A percentile compares a stretch with the other conserved stretches of the same genome.
These are phyloP conservation scores for Sicyos edulis DNA, from an alignment of 306 rosid species.

Conservation along the genomic window DNA sequence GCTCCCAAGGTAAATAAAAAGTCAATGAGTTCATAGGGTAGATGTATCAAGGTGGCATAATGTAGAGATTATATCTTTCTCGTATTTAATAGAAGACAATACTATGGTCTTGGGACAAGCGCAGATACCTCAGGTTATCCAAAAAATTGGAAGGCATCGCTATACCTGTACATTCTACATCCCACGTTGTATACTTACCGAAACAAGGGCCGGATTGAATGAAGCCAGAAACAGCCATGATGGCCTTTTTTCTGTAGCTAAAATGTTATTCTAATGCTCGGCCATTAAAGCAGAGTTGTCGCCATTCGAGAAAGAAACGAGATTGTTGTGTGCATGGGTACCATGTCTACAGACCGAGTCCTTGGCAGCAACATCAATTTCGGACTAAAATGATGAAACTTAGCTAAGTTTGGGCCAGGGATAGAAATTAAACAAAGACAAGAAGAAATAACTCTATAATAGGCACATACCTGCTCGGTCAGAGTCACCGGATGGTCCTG, in stretches of 20 bases:
- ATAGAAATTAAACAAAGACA: neutral
- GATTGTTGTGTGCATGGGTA: constrained; percentile 34
- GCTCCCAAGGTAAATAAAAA: too few relatives aligned
- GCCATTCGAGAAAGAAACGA: constrained; percentile 42
- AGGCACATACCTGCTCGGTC: constrained; percentile 47
- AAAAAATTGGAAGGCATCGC: neutral
- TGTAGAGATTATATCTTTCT: too few relatives aligned
- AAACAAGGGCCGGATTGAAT: constrained; percentile 34
- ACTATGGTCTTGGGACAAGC: too few relatives aligned
- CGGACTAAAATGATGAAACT: constrained; percentile 40
- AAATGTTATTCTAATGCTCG: constrained; percentile 32
- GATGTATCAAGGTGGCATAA: too few relatives aligned
- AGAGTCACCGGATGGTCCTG: constrained; percentile 45
- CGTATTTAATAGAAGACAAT: too few relatives aligned
- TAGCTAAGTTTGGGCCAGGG: neutral
- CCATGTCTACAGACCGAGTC: constrained; percentile 42
- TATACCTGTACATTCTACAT: constrained; percentile 50
- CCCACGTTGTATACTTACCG: constrained; percentile 36
- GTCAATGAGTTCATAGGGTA: too few relatives aligned
- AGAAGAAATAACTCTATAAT: neutral
- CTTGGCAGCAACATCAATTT: constrained; percentile 54
- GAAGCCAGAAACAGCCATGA: constrained; percentile 28
- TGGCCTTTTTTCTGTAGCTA: constrained; percentile 27
- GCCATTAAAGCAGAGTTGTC: constrained; percentile 52
- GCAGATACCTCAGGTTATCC: too few relatives aligned